Conservation (phyloP, 73 alveolate species). For the Blepharisma stoltei region DNA sequence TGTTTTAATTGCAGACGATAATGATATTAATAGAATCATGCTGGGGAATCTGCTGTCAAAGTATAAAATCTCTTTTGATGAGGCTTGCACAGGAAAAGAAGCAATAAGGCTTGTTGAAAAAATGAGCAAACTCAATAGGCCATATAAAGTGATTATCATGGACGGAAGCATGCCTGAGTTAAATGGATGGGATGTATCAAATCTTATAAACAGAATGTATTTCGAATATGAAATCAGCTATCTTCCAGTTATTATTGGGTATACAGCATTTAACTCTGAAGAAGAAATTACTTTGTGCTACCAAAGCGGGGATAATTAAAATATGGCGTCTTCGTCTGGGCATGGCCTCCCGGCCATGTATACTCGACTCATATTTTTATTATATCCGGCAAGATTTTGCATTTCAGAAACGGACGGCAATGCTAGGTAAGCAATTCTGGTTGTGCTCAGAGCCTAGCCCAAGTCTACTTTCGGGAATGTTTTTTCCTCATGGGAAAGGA, state of each 20-base stretch:
- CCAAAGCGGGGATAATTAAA: neutral
- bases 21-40: neutral
- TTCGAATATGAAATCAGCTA: neutral
- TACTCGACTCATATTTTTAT: no score
- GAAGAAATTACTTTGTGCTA: neutral
- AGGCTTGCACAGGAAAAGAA: neutral
- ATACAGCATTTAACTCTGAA: slow-evolving; percentile 6
- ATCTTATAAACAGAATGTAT: neutral
- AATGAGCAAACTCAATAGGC: neutral
- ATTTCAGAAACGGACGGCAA: no score
- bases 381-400: no score
- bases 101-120: neutral
- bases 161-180: neutral
- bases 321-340: no score
- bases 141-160: neutral
- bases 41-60: neutral
- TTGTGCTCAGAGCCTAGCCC: no score
- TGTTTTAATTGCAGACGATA: neutral
- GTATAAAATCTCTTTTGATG: neutral
- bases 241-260: neutral
- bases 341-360: no score
- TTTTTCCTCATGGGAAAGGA: no score
- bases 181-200: neutral
- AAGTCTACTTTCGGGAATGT: no score
- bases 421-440: no score